Base-by-base conservation (phyloP, 1,284 basidiomycete genomes). In the Termitomyces sp. region DNA sequence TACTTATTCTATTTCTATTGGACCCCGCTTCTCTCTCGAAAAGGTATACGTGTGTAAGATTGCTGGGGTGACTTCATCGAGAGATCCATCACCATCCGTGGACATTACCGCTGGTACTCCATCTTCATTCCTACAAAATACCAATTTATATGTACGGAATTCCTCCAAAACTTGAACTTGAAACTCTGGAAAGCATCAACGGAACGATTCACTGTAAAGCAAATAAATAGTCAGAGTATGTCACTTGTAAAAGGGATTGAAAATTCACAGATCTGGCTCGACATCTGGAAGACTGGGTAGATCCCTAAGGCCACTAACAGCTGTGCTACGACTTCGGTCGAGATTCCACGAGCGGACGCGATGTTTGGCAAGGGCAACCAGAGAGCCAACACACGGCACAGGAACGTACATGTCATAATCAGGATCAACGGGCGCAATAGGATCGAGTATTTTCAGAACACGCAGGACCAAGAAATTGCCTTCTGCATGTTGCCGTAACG, bases 401-500 rank as follows among this genome's bases (percentile, higher is more conserved):
- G 46, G 21, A 12, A 54, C 1, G 13, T 47, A n/a, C 15, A 36
- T 42, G 15, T 53, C 57, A 46, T 56, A 50, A 19, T 31, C 10
- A 13, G 54, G 41, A 31, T 31, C 19, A 17, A 44, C 19, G 13
- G 15, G 28, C 15, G 13, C 33, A 17, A 53, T 28, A 39, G 49
- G 53, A 13, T 57, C 48, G 12, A 54, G 24, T 21, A 57, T n/a
- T 26, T 43, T 48, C 30, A 58, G 10, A 4, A 52, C 36, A 3
- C 56, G 46, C 3, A 52, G 1, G 13, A 52, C 53, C 2, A 52
- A 24, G 15, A n/a, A 33, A 7, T 51, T 43, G 1, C 38, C 28
- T 3, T 26, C 7, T 21, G 43, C n/a, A 39, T 50, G 43, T 8
- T 57, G n/a, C 21, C 43, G 56, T 3, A 39, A 19, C 0, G 24